A percentile compares a stretch with the other conserved stretches of the same genome.
Evolutionary conservation across 495 filamentous ascomycete genomes (phyloP).

Genomic region (Thermothielavioides terrestris): DNA sequence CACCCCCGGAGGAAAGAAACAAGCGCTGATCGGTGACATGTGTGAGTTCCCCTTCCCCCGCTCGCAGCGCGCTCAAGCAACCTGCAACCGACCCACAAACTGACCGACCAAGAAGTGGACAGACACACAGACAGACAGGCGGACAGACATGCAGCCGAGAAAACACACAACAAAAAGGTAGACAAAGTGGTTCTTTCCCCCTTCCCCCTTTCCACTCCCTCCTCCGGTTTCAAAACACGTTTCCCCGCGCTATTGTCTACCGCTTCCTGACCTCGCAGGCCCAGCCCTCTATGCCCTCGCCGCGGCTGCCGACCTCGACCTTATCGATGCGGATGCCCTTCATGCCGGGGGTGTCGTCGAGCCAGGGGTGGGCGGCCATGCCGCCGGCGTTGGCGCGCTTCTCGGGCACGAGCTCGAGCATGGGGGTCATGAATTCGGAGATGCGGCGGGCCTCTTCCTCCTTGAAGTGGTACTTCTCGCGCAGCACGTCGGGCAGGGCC

Average conservation of each 20-base stretch:
- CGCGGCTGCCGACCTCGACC: conserved; percentile 67
- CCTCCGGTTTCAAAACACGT: not conserved
- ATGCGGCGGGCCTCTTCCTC: conserved; percentile 69
- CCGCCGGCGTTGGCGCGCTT: conserved; percentile 91
- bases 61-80: not conserved
- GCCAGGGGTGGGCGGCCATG: conserved; percentile 75
- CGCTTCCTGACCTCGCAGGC: conserved; percentile 81
- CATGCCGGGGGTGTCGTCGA: conserved; percentile 83
- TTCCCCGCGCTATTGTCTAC: conserved; percentile 27
- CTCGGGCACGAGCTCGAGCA: conserved; percentile 84
- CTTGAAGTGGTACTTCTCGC: conserved; percentile 93
- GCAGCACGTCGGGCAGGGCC: conserved; percentile 87
- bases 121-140: not conserved
- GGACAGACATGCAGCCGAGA: not conserved
- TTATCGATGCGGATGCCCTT: conserved; percentile 60
- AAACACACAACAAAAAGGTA: too few relatives aligned
- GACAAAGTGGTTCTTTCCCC: too few relatives aligned
- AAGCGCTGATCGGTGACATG: not conserved
- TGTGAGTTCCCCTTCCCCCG: too few relatives aligned
- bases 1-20: not conserved
- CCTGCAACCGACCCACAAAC: not conserved
- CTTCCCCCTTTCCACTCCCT: not conserved
- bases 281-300: conserved; percentile 96
- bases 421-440: conserved; percentile 78
- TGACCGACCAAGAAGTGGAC: not conserved